phyloP scores from a whole-genome alignment of 768 basidiomycete genomes.

The Phanerochaete carnosa region DNA sequence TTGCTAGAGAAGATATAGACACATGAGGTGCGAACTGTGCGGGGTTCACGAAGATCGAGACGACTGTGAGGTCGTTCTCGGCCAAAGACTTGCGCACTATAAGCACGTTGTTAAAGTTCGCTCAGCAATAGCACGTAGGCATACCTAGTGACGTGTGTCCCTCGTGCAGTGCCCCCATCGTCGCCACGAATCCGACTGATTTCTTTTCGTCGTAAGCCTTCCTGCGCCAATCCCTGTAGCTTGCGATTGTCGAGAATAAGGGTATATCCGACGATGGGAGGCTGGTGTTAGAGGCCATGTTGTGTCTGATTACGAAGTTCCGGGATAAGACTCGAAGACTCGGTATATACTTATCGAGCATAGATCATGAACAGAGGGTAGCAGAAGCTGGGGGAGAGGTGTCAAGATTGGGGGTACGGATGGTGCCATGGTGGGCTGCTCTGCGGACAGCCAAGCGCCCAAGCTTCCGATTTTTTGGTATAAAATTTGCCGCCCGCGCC shows the following conservation, averaged over 20 bases:
- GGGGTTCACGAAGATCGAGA: slow-evolving; percentile 98
- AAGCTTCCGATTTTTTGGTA: background rate
- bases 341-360: background rate
- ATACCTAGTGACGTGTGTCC: slow-evolving; percentile 90
- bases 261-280: slow-evolving; percentile 35
- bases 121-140: slow-evolving; percentile 19
- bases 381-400: background rate
- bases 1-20: too few relatives aligned
- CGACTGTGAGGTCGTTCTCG: slow-evolving; percentile 81
- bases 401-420: slow-evolving; percentile 3
- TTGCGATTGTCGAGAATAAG: slow-evolving; percentile 55
- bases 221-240: slow-evolving; percentile 73
- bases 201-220: slow-evolving; percentile 53
- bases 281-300: slow-evolving; percentile 4
- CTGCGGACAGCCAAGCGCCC: too few relatives aligned
- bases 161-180: slow-evolving; percentile 95
- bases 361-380: background rate
- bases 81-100: slow-evolving; percentile 74
- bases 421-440: slow-evolving; percentile 1
- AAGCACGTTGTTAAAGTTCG: background rate
- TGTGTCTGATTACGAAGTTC: background rate
- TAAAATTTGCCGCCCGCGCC: background rate
- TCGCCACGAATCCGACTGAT: slow-evolving; percentile 91
- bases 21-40: slow-evolving; percentile 95
- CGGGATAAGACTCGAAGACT: background rate